Evolutionary conservation across 192 early-diverging fungal species (phyloP).

Genomic region (Coemansia sp.): DNA sequence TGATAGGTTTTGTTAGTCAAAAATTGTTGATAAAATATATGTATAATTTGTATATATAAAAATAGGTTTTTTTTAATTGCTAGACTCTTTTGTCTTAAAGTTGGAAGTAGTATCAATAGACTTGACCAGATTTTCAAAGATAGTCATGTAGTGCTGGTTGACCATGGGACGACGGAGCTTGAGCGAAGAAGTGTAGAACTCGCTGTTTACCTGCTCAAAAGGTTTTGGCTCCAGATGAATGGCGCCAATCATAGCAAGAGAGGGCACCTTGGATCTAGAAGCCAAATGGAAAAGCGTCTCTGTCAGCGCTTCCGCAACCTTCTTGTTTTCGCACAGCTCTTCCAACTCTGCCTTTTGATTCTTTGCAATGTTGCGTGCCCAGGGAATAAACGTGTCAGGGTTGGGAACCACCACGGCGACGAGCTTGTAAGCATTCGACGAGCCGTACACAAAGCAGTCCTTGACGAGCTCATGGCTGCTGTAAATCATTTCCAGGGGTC

Average conservation of each 20-base stretch:
- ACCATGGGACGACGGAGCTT: neutral
- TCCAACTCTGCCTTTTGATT: neutral
- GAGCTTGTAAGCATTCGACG: conserved; percentile 48
- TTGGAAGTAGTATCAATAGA: neutral
- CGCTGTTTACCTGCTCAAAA: neutral
- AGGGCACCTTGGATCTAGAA: neutral
- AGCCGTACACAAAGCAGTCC: conserved; percentile 60
- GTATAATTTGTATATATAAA: too few species aligned
- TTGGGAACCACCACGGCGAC: conserved; percentile 61
- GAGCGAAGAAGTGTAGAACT: neutral
- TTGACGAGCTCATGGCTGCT: conserved; percentile 44
- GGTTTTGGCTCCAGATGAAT: neutral
- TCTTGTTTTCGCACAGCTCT: neutral
- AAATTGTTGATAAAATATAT: too few species aligned
- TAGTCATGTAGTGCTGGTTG: neutral
- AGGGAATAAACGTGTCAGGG: conserved; percentile 52
- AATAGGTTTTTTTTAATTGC: too few species aligned
- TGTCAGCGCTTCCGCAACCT: neutral
- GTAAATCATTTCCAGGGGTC: conserved; percentile 74
- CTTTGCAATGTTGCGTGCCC: conserved; percentile 23
- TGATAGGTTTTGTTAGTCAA: too few species aligned
- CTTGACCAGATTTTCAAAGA: neutral
- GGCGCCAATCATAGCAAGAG: neutral
- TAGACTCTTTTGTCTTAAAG: too few species aligned
- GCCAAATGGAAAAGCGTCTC: neutral